These are phyloP conservation scores for Cercospora canescens DNA, from an alignment of 2,329 filamentous ascomycete genomes.

Conservation along the genomic window DNA sequence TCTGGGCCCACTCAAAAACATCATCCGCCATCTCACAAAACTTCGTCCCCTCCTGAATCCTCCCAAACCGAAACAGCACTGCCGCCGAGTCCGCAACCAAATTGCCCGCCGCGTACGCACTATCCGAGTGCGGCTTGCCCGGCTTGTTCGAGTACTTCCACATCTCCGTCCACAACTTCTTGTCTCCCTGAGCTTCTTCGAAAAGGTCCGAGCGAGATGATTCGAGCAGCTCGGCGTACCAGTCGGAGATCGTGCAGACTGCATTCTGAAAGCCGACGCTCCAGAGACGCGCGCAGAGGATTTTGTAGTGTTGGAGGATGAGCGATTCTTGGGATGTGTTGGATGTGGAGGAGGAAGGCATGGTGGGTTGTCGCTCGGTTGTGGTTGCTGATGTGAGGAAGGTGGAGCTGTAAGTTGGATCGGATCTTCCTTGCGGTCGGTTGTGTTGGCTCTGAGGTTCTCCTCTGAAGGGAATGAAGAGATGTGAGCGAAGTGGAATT, in stretches of 20 bases:
- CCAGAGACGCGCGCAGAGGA: constrained; percentile 13
- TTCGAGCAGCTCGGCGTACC: constrained; percentile 14
- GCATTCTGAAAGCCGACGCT: neutral
- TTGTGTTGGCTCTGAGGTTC: neutral
- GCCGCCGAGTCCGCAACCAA: constrained; percentile 13
- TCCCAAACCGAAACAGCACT: constrained; percentile 18
- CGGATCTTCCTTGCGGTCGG: neutral
- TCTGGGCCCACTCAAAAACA: constrained; percentile 8
- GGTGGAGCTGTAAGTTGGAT: neutral
- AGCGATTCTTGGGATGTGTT: constrained; percentile 12
- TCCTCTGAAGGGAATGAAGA: neutral
- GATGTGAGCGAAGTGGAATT: neutral
- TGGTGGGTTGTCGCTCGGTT: neutral
- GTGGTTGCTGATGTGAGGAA: neutral
- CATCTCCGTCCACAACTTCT: constrained; percentile 3
- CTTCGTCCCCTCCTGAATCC: constrained; percentile 15
- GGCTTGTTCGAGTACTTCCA: neutral
- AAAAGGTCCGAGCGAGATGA: neutral
- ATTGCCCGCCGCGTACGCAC: constrained; percentile 7
- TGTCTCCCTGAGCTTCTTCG: neutral
- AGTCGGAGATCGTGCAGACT: neutral
- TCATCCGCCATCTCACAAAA: constrained; percentile 20
- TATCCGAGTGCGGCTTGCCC: neutral
- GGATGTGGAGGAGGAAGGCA: constrained; percentile 20
- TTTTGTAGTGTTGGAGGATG: constrained; percentile 12